Conservation (phyloP, 805 yeast species). For the Jamesozyma rosinii region DNA sequence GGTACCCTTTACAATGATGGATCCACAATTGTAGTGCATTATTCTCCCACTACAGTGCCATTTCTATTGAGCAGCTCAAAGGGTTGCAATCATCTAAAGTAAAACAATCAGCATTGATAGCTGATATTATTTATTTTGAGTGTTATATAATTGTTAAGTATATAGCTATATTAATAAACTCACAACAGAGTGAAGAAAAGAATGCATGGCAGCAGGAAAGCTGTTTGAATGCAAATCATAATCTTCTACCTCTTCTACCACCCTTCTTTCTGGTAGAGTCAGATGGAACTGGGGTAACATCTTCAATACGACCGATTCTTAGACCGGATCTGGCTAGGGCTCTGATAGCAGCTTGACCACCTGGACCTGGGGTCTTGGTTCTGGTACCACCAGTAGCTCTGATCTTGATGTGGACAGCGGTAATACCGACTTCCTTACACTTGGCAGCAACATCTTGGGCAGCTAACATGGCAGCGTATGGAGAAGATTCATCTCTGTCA, state of each 20-base stretch:
- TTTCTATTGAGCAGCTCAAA: too few relatives aligned
- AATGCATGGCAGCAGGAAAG: background rate
- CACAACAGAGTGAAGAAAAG: background rate
- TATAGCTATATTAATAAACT: background rate
- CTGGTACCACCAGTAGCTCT: constrained; percentile 99
- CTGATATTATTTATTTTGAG: background rate
- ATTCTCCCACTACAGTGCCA: too few relatives aligned
- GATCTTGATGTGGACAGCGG: constrained; percentile 98
- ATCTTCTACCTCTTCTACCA: constrained; percentile 99
- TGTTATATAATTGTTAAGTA: background rate
- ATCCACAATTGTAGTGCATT: too few relatives aligned
- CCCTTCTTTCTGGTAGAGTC: constrained; percentile 99
- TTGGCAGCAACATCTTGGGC: constrained; percentile 99
- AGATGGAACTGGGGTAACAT: constrained; percentile 99
- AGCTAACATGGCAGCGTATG: constrained; percentile 99
- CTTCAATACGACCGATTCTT: constrained; percentile 99
- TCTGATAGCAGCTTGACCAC: constrained; percentile 99
- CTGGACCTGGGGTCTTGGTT: constrained; percentile 99
- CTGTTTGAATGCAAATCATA: constrained; percentile 37
- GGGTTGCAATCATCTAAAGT: too few relatives aligned
- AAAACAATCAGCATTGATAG: background rate
- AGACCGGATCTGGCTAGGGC: constrained; percentile 99
- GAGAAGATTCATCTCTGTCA: constrained; percentile 99
- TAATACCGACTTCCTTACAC: constrained; percentile 99
- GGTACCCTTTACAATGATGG: too few relatives aligned